phyloP scores from a whole-genome alignment of 2,329 filamentous ascomycete species.

The Claviceps sorghi region DNA sequence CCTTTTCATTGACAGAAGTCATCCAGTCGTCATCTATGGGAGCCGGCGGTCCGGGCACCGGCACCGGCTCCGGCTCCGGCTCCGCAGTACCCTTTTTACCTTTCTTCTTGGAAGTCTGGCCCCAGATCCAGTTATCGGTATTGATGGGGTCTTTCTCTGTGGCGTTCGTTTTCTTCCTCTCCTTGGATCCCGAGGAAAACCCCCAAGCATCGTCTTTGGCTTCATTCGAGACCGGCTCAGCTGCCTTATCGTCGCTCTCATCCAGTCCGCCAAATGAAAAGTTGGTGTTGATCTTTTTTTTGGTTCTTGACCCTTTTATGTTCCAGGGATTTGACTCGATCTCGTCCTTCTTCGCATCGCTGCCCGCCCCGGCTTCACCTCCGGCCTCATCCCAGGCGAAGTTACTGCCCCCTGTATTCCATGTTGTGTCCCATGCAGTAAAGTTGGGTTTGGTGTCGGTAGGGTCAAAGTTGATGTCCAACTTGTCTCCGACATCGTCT shows the following conservation, averaged over 20 bases:
- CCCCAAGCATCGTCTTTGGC: conserved; percentile 19
- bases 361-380: conserved; percentile 13
- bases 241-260: conserved; percentile 23
- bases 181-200: conserved; percentile 15
- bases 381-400: conserved; percentile 27
- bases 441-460: conserved; percentile 31
- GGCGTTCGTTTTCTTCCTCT: conserved; percentile 23
- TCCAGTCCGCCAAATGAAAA: conserved; percentile 35
- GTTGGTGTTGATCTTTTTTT: conserved; percentile 32
- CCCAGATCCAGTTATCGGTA: conserved; percentile 21
- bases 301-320: conserved; percentile 31
- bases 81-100: conserved; percentile 17
- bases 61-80: conserved; percentile 9
- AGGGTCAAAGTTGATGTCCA: conserved; percentile 41
- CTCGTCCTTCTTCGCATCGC: conserved; percentile 26
- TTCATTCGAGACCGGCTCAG: conserved; percentile 18
- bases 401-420: conserved; percentile 36
- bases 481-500: conserved; percentile 42
- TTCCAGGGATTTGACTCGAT: conserved; percentile 36
- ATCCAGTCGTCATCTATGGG: conserved; percentile 17
- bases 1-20: conserved; percentile 13
- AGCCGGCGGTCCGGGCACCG: conserved; percentile 6
- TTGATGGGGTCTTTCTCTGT: conserved; percentile 11
- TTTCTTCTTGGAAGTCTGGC: conserved; percentile 26
- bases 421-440: conserved; percentile 45